Evolutionary conservation across 768 basidiomycete genomes (phyloP).

Genomic region (Cantharellus anzutake): DNA sequence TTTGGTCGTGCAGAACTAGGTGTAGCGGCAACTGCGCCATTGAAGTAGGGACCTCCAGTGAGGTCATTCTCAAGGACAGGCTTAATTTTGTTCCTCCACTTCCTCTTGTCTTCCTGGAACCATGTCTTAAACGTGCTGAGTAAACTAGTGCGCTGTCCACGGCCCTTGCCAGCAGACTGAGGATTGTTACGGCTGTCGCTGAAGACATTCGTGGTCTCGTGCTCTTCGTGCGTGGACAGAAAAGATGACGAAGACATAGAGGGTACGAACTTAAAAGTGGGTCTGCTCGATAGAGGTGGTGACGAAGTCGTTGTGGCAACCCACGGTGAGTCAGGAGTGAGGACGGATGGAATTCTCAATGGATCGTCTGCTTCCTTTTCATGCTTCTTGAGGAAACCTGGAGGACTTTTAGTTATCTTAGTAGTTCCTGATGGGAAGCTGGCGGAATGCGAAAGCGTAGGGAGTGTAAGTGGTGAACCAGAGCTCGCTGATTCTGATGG

Average conservation of each 20-base stretch:
- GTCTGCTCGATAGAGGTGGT: background rate
- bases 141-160: slow-evolving; percentile 53
- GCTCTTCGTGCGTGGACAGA: background rate
- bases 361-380: background rate
- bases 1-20: background rate
- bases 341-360: background rate
- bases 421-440: background rate
- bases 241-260: background rate
- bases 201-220: background rate
- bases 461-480: background rate
- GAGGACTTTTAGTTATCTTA: slow-evolving; percentile 7
- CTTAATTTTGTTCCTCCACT: slow-evolving; percentile 41
- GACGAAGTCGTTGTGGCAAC: background rate
- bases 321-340: slow-evolving; percentile 8
- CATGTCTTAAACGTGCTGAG: slow-evolving; percentile 73
- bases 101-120: slow-evolving; percentile 74
- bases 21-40: background rate
- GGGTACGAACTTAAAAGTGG: background rate
- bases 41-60: background rate
- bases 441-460: background rate
- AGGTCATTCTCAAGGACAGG: background rate
- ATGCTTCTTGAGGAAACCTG: slow-evolving; percentile 1
- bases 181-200: background rate
- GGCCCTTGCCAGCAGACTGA: slow-evolving; percentile 8
- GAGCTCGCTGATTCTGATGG: background rate